A percentile compares a stretch with the other conserved stretches of the same genome.
Conservation (phyloP, 1,284 basidiomycete species). For the Neonothopanus nambi region DNA sequence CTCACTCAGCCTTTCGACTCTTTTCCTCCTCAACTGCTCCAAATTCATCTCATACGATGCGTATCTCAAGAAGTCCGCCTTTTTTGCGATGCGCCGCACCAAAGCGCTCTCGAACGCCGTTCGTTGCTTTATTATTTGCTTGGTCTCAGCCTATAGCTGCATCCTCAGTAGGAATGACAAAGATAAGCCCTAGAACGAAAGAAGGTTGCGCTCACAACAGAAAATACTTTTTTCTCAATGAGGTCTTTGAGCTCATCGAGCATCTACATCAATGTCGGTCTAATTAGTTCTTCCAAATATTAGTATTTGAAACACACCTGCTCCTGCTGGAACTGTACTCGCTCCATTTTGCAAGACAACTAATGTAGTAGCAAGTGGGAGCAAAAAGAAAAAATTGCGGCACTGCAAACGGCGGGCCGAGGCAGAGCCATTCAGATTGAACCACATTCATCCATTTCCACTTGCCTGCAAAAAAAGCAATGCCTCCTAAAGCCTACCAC, state of each 20-base stretch:
- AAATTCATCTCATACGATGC: conserved; percentile 90
- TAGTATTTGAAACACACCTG: conserved; percentile 45
- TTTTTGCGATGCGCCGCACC: conserved; percentile 80
- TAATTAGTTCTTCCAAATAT: background rate
- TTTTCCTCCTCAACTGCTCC: conserved; percentile 77
- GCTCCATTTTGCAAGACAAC: conserved; percentile 67
- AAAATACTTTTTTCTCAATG: conserved; percentile 85
- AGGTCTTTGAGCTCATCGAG: conserved; percentile 96
- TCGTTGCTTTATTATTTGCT: conserved; percentile 84
- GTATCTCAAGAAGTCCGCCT: conserved; percentile 90
- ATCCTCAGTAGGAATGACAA: background rate
- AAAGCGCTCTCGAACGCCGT: conserved; percentile 85
- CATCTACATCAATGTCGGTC: conserved; percentile 59
- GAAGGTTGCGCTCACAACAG: conserved; percentile 54
- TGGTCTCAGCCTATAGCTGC: conserved; percentile 67
- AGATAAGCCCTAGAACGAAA: background rate
- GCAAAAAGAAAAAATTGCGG: conserved; percentile 1
- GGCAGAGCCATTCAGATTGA: background rate
- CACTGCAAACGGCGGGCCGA: background rate
- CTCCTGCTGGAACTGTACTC: conserved; percentile 94
- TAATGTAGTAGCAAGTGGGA: background rate
- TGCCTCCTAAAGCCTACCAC: conserved; percentile 40
- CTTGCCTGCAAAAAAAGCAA: conserved; percentile 34
- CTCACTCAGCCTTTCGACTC: conserved; percentile 74
- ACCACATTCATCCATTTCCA: conserved; percentile 3